Conservation (phyloP, 2,329 filamentous ascomycete species). For the Zasmidium cellare region DNA sequence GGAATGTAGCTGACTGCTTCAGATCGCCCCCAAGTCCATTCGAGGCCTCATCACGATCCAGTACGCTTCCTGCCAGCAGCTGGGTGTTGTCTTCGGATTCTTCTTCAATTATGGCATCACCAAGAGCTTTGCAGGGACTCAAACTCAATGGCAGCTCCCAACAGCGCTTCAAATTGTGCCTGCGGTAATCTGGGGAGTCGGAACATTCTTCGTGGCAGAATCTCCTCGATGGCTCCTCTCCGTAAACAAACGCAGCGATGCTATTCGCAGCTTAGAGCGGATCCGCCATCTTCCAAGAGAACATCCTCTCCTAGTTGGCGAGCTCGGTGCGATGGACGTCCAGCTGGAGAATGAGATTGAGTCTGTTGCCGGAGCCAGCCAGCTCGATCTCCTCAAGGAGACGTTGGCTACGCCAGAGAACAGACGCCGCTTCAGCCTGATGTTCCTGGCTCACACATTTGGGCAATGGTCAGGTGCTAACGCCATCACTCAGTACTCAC, state of each 20-base stretch:
- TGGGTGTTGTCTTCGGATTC: neutral
- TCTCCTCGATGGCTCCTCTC: neutral
- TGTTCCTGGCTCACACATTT: neutral
- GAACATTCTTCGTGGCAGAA: neutral
- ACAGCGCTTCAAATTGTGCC: neutral
- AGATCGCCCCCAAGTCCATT: neutral
- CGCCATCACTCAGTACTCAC: conserved; percentile 20
- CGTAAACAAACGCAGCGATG: neutral
- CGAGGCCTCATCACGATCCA: neutral
- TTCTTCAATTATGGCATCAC: neutral
- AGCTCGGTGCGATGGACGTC: neutral
- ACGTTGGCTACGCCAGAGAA: neutral
- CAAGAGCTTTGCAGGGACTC: neutral
- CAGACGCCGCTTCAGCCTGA: neutral
- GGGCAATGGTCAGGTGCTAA: conserved; percentile 21
- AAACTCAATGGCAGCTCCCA: neutral
- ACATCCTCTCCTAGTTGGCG: neutral
- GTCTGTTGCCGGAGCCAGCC: neutral
- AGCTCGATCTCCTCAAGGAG: neutral
- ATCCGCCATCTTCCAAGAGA: neutral
- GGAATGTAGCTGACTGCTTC: too few species aligned
- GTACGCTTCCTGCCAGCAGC: neutral
- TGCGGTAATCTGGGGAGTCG: neutral
- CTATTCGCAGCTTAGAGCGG: neutral
- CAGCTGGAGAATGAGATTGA: neutral